phyloP scores from a whole-genome alignment of 768 basidiomycete genomes.

The Podaxis sp. region DNA sequence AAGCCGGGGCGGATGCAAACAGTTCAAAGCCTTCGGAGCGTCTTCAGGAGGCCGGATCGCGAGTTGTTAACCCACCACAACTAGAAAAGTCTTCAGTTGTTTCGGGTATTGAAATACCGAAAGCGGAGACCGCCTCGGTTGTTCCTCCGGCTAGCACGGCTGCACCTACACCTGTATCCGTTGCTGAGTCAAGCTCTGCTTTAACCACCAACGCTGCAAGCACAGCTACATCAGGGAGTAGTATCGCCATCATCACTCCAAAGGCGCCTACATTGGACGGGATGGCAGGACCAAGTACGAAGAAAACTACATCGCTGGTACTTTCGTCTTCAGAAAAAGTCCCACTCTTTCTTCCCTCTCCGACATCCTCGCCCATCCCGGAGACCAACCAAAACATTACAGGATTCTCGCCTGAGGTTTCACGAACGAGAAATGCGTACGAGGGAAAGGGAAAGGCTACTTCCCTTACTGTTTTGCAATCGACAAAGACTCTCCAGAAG shows the following conservation, averaged over 20 bases:
- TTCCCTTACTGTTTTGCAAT: neutral
- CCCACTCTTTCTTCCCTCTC: slow-evolving; percentile 49
- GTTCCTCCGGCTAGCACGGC: neutral
- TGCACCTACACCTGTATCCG: neutral
- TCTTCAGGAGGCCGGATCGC: neutral
- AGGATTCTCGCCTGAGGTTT: neutral
- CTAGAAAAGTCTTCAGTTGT: neutral
- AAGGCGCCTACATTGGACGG: neutral
- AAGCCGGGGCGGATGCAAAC: too few relatives aligned
- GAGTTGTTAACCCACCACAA: neutral
- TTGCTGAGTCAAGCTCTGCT: neutral
- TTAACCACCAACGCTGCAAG: neutral
- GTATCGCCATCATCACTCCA: neutral
- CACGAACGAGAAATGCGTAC: neutral
- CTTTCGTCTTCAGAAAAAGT: slow-evolving; percentile 16
- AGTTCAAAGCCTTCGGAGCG: neutral
- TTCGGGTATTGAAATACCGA: neutral
- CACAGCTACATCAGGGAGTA: neutral
- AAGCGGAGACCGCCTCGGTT: neutral
- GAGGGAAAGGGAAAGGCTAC: slow-evolving; percentile 3
- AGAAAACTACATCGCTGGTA: neutral
- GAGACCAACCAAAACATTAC: neutral
- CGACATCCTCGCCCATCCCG: slow-evolving; percentile 26
- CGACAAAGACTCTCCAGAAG: neutral
- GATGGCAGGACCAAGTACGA: neutral